Evolutionary conservation across 1,284 basidiomycete species (phyloP), one percentile per base, ranked within the genome.

Genomic region (Leccinum griseonigrum): DNA sequence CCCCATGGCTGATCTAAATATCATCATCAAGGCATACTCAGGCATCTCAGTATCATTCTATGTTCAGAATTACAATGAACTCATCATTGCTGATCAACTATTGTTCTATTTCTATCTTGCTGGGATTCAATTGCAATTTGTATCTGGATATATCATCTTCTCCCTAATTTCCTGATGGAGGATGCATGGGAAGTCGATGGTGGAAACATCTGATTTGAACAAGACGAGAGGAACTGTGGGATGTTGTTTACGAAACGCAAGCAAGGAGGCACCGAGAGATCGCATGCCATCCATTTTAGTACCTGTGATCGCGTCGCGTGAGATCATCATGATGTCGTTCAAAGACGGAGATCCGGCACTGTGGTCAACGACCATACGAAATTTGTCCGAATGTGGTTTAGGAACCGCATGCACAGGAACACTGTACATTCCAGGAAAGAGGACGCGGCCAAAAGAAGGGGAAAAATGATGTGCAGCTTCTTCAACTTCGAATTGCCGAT

Each of bases 371-470:
- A 82, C 69, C 0, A 83, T 64, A 0, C 76, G 71, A 2, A 79
- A 65, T 22, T 79, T 77, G 3, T 66, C 62, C 0, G 76, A 67
- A 1, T 74, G 60, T 0, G 74, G 74, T 58, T 82, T 82, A 0
- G 80, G 78, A 0, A 82, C 76, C 2, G 72, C 76, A 43, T 76
- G 69, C 0, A 80, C 62, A 0, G 81, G 82, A 66, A 76, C 75
- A 8, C 64, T 70, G 51, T 78, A 76, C 81, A 84, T 83, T 0
- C 82, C 81, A 0, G 78, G 78, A 0, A 81, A 66, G 0, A 84
- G 69, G 0, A 75, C 60, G 0, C 67, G 59, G 0, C 76, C 75
- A 58, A 83, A 80, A 1, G 74, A 1, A 14, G 8, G 48, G 3
- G 48, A 50, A 7, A n/a, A 50, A 7, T 11, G 48, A 50, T 22